A percentile compares a stretch with the other conserved stretches of the same genome.
Evolutionary conservation across 1,139 yeast species (phyloP).

Genomic region (Pichia kudriavzevii): DNA sequence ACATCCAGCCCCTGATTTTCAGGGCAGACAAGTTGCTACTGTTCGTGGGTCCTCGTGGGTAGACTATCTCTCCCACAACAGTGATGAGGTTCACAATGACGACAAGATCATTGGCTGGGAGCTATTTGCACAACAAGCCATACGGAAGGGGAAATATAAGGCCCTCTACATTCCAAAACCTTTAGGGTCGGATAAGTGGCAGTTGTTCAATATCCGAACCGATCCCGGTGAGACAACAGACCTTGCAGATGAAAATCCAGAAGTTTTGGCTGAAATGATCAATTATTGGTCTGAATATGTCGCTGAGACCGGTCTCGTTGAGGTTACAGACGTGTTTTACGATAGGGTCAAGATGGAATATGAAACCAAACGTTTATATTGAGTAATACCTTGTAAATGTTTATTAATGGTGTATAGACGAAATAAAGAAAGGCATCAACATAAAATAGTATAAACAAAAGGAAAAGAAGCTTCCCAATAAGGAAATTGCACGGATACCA

Average conservation of each 20-base stretch:
- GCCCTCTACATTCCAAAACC: constrained; percentile 45
- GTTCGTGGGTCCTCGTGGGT: constrained; percentile 41
- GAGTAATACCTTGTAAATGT: no score
- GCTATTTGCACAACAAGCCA: constrained; percentile 47
- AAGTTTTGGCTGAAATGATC: constrained; percentile 33
- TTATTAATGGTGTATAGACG: no score
- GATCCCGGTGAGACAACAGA: constrained; percentile 43
- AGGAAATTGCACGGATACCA: no score
- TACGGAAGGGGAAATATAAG: constrained; percentile 44
- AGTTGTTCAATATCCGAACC: constrained; percentile 35
- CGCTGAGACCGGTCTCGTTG: constrained; percentile 47
- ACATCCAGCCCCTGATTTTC: constrained; percentile 37
- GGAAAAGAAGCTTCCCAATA: no score
- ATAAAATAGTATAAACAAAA: no score
- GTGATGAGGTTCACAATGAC: constrained; percentile 33
- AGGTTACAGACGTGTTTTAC: constrained; percentile 18
- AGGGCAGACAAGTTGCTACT: constrained; percentile 33
- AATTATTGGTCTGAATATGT: constrained; percentile 47
- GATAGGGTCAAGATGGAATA: constrained; percentile 9
- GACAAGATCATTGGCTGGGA: constrained; percentile 54
- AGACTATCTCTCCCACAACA: constrained; percentile 26
- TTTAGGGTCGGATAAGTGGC: constrained; percentile 44
- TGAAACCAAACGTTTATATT: constrained; percentile 6
- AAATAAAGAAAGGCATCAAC: no score
- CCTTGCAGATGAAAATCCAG: constrained; percentile 31